phyloP scores from a whole-genome alignment of 169 alveolate genomes.

The Plasmodium ovale region DNA sequence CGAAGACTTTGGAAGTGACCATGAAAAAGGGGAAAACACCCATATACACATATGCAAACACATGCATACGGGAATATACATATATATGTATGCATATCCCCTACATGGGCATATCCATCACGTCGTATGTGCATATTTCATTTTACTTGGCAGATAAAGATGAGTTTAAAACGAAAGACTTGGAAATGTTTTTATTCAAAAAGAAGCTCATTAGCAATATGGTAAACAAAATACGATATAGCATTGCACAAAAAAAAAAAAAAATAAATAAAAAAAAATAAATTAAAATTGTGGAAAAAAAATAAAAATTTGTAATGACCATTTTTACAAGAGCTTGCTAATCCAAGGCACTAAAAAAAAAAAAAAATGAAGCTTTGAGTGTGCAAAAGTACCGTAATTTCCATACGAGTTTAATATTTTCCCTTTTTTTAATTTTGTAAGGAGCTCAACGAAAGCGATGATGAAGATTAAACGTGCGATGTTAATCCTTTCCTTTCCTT shows the following conservation, averaged over 20 bases:
- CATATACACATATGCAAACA: not conserved
- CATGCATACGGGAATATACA: not conserved
- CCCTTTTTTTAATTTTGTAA: slow-evolving; percentile 13
- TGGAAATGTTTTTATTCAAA: slow-evolving; percentile 45
- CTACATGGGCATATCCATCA: not conserved
- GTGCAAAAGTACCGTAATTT: too few species aligned
- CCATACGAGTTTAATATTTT: too few species aligned
- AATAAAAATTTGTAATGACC: not conserved
- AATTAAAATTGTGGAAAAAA: not conserved
- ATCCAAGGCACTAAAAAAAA: not conserved
- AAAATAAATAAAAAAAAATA: slow-evolving; percentile 13
- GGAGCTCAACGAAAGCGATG: slow-evolving; percentile 54
- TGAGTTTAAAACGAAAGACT: slow-evolving; percentile 58
- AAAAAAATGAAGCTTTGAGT: too few species aligned
- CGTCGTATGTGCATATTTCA: not conserved
- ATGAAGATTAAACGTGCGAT: slow-evolving; percentile 20
- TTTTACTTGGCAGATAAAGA: slow-evolving; percentile 40
- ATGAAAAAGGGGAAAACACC: not conserved
- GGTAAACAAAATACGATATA: slow-evolving; percentile 34
- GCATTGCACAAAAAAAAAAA: too few species aligned
- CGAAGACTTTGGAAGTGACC: slow-evolving; percentile 69
- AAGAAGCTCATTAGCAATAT: slow-evolving; percentile 52
- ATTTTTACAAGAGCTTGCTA: not conserved
- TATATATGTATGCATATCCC: not conserved
- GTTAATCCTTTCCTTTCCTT: not conserved